Evolutionary conservation across 176 grass and related monocot genomes (phyloP).

Genomic region (Stipa capillata): DNA sequence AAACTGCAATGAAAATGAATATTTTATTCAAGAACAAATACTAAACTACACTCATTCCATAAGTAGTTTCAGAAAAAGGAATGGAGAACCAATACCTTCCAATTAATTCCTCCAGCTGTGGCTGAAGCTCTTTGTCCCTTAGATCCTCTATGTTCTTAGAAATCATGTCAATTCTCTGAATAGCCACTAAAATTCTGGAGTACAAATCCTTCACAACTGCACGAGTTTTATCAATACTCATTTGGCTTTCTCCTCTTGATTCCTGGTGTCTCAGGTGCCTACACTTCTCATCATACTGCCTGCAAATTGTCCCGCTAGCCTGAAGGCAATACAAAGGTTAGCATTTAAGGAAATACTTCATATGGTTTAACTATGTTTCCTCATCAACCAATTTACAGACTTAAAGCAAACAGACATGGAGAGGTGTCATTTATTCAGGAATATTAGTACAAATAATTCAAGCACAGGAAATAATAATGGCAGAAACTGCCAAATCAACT

Average conservation of each 20-base stretch:
- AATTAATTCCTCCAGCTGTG: constrained; percentile 95
- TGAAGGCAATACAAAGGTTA: constrained; percentile 32
- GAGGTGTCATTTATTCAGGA: background rate
- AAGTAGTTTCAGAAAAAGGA: constrained; percentile 1
- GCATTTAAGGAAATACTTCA: background rate
- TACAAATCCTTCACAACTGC: constrained; percentile 84
- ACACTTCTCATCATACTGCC: constrained; percentile 83
- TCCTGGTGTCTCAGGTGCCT: constrained; percentile 72
- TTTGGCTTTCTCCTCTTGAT: constrained; percentile 59
- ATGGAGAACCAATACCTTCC: constrained; percentile 64
- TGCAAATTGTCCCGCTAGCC: constrained; percentile 70
- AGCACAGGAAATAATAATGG: background rate
- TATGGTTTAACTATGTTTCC: too few relatives aligned
- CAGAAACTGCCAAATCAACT: background rate
- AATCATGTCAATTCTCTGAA: constrained; percentile 90
- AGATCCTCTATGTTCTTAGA: constrained; percentile 93
- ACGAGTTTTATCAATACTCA: constrained; percentile 86
- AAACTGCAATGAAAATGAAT: constrained; percentile 47
- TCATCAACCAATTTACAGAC: background rate
- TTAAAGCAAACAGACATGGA: background rate
- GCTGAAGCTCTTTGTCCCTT: constrained; percentile 97
- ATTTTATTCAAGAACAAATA: constrained; percentile 10
- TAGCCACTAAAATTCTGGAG: constrained; percentile 90
- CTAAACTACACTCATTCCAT: background rate
- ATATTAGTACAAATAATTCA: constrained; percentile 1